phyloP scores from a whole-genome alignment of 768 basidiomycete genomes.

The Termitomyces sp. region DNA sequence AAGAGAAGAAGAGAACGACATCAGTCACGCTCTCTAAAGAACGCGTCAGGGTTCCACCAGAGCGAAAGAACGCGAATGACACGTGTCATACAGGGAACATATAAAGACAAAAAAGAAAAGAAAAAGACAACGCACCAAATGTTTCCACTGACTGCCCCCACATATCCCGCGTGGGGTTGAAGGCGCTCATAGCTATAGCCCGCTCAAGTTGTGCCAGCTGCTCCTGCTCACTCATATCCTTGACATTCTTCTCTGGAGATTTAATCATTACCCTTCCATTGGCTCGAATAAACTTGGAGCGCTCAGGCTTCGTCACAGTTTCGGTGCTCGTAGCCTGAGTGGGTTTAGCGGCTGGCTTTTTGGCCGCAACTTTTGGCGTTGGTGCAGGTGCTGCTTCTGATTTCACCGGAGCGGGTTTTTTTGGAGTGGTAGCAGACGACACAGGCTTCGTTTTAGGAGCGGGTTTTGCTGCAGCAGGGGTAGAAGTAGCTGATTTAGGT shows the following conservation, averaged over 20 bases:
- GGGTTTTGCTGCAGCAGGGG: not conserved
- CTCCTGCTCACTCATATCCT: constrained; percentile 25
- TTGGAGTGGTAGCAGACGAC: not conserved
- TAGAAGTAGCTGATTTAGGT: constrained; percentile 7
- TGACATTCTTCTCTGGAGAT: constrained; percentile 11
- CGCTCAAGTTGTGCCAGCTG: constrained; percentile 34
- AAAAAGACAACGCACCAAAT: constrained; percentile 29
- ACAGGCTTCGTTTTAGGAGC: not conserved
- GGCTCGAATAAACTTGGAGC: not conserved
- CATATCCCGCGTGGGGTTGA: constrained; percentile 35
- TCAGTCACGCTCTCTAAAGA: not conserved
- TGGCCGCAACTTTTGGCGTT: too few relatives aligned
- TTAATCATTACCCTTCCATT: constrained; percentile 6
- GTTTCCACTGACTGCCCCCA: constrained; percentile 40
- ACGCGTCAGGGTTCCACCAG: not conserved
- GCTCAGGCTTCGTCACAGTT: not conserved
- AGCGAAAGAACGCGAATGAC: not conserved
- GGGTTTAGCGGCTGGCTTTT: not conserved
- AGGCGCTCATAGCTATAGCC: constrained; percentile 28
- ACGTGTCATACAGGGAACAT: not conserved
- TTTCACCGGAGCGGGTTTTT: not conserved
- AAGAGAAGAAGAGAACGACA: not conserved
- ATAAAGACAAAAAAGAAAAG: not conserved
- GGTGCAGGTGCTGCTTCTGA: not conserved
- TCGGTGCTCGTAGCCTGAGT: not conserved